These are phyloP conservation scores for Prunus campanulata DNA, from an alignment of 306 rosid species.

Conservation along the genomic window DNA sequence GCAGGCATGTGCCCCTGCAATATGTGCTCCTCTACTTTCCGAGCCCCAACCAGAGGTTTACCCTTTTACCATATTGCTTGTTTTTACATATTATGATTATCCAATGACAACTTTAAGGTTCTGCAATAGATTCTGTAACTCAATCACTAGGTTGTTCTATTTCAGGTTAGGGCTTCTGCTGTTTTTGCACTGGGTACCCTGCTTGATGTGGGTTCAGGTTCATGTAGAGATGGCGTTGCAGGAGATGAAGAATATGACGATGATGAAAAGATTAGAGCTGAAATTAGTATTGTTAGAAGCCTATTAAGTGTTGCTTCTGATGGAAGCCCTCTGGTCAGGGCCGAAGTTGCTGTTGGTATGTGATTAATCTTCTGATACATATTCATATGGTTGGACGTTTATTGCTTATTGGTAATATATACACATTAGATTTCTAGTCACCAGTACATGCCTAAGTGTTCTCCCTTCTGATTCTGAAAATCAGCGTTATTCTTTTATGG, in stretches of 20 bases:
- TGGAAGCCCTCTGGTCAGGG: conserved; percentile 98
- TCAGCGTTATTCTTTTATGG: neutral
- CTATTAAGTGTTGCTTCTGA: conserved; percentile 82
- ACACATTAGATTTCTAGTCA: conserved; percentile 1
- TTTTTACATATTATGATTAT: conserved; percentile 8
- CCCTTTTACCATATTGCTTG: conserved; percentile 14
- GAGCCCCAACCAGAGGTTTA: conserved; percentile 96
- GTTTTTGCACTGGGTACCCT: conserved; percentile 92
- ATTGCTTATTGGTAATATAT: neutral
- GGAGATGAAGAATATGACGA: conserved; percentile 89
- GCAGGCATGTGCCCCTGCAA: conserved; percentile 76
- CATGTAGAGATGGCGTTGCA: conserved; percentile 62
- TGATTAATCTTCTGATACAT: conserved; percentile 29
- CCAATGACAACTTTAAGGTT: conserved; percentile 1
- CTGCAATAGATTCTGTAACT: conserved; percentile 10
- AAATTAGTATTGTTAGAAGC: conserved; percentile 76
- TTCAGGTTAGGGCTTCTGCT: conserved; percentile 98
- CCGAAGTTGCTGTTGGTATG: conserved; percentile 98
- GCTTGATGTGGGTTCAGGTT: conserved; percentile 77
- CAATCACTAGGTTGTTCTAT: conserved; percentile 17
- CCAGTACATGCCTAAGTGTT: neutral
- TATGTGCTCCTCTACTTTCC: conserved; percentile 60
- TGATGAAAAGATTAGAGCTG: conserved; percentile 80
- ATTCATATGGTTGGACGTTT: conserved; percentile 11
- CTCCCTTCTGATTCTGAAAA: neutral